Conservation (phyloP, 441 rosid genomes). For the Pelargonium myrrhifolium region DNA sequence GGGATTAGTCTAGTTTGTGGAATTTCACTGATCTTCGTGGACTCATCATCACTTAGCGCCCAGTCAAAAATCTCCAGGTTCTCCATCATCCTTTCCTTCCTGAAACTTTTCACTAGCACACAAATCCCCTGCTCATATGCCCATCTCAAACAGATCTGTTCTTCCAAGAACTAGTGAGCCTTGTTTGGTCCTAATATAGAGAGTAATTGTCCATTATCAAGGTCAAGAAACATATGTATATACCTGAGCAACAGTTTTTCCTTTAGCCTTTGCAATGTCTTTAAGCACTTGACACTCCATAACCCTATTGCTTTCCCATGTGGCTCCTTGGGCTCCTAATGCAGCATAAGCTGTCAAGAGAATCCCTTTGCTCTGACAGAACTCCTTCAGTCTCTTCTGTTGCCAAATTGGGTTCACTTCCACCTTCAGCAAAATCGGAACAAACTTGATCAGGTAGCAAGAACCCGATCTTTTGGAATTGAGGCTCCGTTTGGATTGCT, state of each 20-base stretch:
- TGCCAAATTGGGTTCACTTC: constrained; percentile 7
- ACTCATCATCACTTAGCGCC: constrained; percentile 33
- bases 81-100: constrained; percentile 35
- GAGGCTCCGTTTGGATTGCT: too few relatives aligned
- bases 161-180: background rate
- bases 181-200: background rate
- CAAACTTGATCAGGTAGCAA: too few relatives aligned
- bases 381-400: background rate
- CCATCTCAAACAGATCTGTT: constrained; percentile 44
- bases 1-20: constrained; percentile 26
- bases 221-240: background rate
- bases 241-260: constrained; percentile 4
- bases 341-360: background rate
- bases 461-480: too few relatives aligned
- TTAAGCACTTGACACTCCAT: background rate
- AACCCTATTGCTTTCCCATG: background rate
- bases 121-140: constrained; percentile 39
- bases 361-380: background rate
- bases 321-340: background rate
- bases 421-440: background rate
- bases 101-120: constrained; percentile 41
- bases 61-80: constrained; percentile 44
- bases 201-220: too few relatives aligned
- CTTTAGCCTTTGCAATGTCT: background rate
- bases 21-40: constrained; percentile 28